Evolutionary conservation across 2,329 filamentous ascomycete species (phyloP).

Genomic region (Beauveria sp.): DNA sequence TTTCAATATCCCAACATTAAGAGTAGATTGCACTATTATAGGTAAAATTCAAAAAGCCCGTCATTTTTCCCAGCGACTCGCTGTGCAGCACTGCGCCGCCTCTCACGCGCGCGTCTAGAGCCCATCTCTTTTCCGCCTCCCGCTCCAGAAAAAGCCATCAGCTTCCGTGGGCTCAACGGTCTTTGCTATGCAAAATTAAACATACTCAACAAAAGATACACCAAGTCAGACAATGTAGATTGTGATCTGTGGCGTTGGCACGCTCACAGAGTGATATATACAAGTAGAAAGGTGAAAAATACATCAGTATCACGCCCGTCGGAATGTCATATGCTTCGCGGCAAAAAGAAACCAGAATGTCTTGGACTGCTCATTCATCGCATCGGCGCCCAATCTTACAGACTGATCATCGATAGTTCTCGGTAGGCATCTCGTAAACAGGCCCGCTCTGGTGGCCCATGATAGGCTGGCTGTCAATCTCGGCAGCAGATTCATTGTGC

Average conservation of each 20-base stretch:
- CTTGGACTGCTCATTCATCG: not conserved
- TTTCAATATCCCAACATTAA: not conserved
- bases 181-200: not conserved
- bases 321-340: constrained; percentile 7
- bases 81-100: not conserved
- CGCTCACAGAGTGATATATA: constrained; percentile 1
- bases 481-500: constrained; percentile 27
- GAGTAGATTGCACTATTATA: constrained; percentile 10
- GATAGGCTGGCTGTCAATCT: constrained; percentile 31
- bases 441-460: constrained; percentile 26
- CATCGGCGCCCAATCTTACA: not conserved
- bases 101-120: not conserved
- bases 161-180: not conserved
- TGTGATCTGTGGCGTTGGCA: not conserved
- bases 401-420: constrained; percentile 26
- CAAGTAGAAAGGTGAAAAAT: constrained; percentile 4
- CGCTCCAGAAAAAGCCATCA: not conserved
- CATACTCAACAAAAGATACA: not conserved
- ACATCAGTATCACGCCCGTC: constrained; percentile 18
- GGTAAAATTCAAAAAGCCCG: not conserved
- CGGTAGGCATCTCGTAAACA: constrained; percentile 36
- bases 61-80: not conserved
- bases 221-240: not conserved
- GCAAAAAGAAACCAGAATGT: not conserved
- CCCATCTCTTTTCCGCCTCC: not conserved